These are phyloP conservation scores for Opeltia flavorubescens DNA, from an alignment of 495 filamentous ascomycete genomes.

Conservation along the genomic window DNA sequence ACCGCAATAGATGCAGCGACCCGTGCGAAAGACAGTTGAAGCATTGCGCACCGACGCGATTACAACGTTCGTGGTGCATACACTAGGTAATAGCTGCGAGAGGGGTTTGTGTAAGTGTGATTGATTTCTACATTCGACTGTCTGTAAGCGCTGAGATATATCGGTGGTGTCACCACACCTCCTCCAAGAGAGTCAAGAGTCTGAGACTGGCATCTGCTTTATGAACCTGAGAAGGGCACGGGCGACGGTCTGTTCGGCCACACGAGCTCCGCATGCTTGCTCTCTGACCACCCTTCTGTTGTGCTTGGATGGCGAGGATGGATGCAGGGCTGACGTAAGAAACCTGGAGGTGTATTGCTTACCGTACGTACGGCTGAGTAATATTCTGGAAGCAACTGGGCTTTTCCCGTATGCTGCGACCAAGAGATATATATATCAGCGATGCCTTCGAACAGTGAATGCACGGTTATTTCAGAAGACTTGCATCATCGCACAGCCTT, in stretches of 20 bases:
- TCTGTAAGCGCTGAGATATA: not conserved
- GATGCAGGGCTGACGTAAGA: not conserved
- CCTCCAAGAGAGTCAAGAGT: not conserved
- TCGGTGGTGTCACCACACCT: not conserved
- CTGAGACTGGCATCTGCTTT: not conserved
- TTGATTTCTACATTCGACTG: not conserved
- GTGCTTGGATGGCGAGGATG: not conserved
- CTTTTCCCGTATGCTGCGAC: not conserved
- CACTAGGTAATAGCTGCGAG: not conserved
- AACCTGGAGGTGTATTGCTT: not conserved
- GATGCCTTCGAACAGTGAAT: not conserved
- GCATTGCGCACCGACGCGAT: not conserved
- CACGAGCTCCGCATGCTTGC: not conserved
- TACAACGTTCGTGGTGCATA: not conserved
- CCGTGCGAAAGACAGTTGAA: not conserved
- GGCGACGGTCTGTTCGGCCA: too few relatives aligned
- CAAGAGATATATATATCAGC: not conserved
- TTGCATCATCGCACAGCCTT: constrained; percentile 5
- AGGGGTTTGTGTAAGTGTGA: not conserved
- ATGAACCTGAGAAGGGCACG: not conserved
- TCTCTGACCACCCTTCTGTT: not conserved
- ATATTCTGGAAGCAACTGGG: constrained; percentile 1
- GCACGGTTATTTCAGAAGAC: not conserved
- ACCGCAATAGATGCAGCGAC: not conserved
- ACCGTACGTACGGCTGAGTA: constrained; percentile 4